Percentiles rank a stretch among this genome's conserved stretches.
Conservation (phyloP, 2,329 filamentous ascomycete species). For the Podosphaera fusca region DNA sequence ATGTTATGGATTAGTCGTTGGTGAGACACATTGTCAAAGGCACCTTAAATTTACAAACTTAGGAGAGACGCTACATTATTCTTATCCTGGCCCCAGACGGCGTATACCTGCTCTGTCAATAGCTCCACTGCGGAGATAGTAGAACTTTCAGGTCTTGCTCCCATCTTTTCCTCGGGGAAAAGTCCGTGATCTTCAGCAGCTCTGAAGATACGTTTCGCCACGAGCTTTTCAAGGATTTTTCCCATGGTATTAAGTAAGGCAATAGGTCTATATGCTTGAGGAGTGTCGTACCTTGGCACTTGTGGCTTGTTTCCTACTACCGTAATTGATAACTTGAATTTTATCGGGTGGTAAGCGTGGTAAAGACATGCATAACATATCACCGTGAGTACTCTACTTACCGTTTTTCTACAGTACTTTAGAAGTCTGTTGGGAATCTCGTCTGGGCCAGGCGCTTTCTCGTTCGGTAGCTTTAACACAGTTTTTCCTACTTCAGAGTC, state of each 20-base stretch:
- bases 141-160: background rate
- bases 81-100: background rate
- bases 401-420: background rate
- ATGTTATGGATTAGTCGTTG: background rate
- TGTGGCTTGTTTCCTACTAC: background rate
- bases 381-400: background rate
- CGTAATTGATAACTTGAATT: background rate
- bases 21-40: background rate
- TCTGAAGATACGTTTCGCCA: background rate
- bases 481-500: background rate
- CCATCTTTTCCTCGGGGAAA: background rate
- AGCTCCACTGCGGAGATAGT: background rate
- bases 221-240: background rate
- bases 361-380: background rate
- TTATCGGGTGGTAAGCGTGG: background rate
- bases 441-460: background rate
- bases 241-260: background rate
- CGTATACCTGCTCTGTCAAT: background rate
- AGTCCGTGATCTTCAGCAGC: background rate
- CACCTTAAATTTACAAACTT: background rate
- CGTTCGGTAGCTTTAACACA: background rate
- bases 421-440: background rate
- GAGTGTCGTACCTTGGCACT: background rate
- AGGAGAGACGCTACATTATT: background rate
- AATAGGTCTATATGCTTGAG: background rate